Conservation (phyloP, 345 rosid genomes). For the Raphanus raphanistrum region DNA sequence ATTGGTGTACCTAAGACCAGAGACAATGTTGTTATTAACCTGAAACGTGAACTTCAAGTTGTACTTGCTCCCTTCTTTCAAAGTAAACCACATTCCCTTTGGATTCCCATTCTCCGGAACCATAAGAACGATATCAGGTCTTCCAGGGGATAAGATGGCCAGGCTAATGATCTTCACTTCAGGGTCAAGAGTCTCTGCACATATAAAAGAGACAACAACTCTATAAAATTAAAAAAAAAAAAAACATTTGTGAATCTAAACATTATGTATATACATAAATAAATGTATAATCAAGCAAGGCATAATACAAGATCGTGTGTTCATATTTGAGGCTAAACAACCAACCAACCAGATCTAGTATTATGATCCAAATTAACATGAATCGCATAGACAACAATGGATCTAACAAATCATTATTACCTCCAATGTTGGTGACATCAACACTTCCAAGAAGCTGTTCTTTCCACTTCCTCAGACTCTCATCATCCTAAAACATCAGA, state of each 20-base stretch:
- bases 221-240: background rate
- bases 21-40: constrained; percentile 78
- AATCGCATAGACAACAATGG: background rate
- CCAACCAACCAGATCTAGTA: constrained; percentile 15
- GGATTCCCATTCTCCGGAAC: constrained; percentile 66
- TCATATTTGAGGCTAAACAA: background rate
- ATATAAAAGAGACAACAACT: background rate
- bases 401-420: constrained; percentile 10
- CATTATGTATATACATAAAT: background rate
- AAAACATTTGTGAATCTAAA: background rate
- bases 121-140: constrained; percentile 59
- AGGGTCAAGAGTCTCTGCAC: constrained; percentile 76
- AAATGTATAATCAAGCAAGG: background rate
- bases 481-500: constrained; percentile 61
- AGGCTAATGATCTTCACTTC: constrained; percentile 68
- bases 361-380: background rate
- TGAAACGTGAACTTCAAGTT: constrained; percentile 59
- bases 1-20: constrained; percentile 78
- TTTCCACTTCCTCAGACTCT: constrained; percentile 82
- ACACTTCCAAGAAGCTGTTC: constrained; percentile 80
- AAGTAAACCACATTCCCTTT: constrained; percentile 64
- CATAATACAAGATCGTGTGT: background rate
- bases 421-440: constrained; percentile 70
- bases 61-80: constrained; percentile 75
- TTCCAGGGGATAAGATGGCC: constrained; percentile 62